Base-by-base conservation (phyloP, 1,284 basidiomycete genomes). In the Sporisorium sorghi region DNA sequence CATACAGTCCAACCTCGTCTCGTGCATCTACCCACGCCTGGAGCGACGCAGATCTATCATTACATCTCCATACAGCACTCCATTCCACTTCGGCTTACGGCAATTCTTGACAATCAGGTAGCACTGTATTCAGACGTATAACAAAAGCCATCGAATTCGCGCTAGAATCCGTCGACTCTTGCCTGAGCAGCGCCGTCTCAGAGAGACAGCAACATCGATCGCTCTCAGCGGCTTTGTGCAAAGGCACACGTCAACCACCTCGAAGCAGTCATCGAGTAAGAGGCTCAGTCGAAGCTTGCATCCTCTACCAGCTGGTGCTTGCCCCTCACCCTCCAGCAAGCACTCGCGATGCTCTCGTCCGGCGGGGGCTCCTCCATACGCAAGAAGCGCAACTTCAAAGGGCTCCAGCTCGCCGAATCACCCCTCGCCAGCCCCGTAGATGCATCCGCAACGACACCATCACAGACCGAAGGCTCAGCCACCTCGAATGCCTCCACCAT, bases 351-450 rank as follows among this genome's bases (percentile, higher is more conserved):
- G 69, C 58, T 72, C 24, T 65, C 68, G n/a, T 62, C 61, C 23
- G 39, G 54, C 21, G 55, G 58, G 17, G 66, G 57, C 3, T 74
- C 72, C 23, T 75, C 73, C 23, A 67, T 70, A 62, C 79, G 82
- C 58, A 84, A 81, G 72, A 84, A 78, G 70, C 79, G 83, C 32
- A 84, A 84, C 68, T 83, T 84, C 70, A 84, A 84, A 57, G 80
- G 79, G 21, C 58, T 84, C 11, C 74, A 78, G 17, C 72, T 84
- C 1, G 67, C 53, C 23, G 79, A 77, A 26, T 77, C 79, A 19
- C 77, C 79, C 8, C 59, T 82, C 12, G 53, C 75, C 9, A 49
- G 72, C 15, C 58, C 73, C 5, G 55, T 37, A 24, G 51, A 51
- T 15, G 63, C 40, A 21, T 42, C 57, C 15, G 48, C 66, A 4